phyloP scores from a whole-genome alignment of 805 yeast genomes.

The Candida pini region DNA sequence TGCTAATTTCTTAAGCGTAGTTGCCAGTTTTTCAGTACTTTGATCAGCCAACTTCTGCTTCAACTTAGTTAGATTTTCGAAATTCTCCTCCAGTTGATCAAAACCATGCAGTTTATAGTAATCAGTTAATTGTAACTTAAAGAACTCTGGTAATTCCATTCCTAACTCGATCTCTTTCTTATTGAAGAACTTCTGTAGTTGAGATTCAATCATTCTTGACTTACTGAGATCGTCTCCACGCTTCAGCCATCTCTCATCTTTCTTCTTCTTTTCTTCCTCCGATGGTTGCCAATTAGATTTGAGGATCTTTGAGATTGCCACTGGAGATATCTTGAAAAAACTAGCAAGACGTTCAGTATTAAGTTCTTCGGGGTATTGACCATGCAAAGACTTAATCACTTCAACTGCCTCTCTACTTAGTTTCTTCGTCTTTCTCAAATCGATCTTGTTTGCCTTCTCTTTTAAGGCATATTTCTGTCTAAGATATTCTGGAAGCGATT shows the following conservation, averaged over 20 bases:
- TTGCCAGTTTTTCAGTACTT: neutral
- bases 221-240: slow-evolving; percentile 35
- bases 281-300: slow-evolving; percentile 73
- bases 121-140: slow-evolving; percentile 21
- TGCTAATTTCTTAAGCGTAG: neutral
- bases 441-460: slow-evolving; percentile 51
- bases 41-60: slow-evolving; percentile 11
- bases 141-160: slow-evolving; percentile 26
- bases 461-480: slow-evolving; percentile 58
- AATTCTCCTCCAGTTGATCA: slow-evolving; percentile 17
- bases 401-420: slow-evolving; percentile 67
- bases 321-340: slow-evolving; percentile 69
- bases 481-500: slow-evolving; percentile 58
- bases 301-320: slow-evolving; percentile 73
- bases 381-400: slow-evolving; percentile 52
- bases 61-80: slow-evolving; percentile 19
- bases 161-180: slow-evolving; percentile 23
- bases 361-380: slow-evolving; percentile 50
- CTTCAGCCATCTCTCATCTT: slow-evolving; percentile 47
- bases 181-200: slow-evolving; percentile 23
- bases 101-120: slow-evolving; percentile 20
- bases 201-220: slow-evolving; percentile 18
- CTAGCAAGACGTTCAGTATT: slow-evolving; percentile 54
- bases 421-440: slow-evolving; percentile 65
- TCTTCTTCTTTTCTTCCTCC: slow-evolving; percentile 41